These are phyloP conservation scores for Didymella segeticola DNA, from an alignment of 2,329 filamentous ascomycete genomes.

Conservation along the genomic window DNA sequence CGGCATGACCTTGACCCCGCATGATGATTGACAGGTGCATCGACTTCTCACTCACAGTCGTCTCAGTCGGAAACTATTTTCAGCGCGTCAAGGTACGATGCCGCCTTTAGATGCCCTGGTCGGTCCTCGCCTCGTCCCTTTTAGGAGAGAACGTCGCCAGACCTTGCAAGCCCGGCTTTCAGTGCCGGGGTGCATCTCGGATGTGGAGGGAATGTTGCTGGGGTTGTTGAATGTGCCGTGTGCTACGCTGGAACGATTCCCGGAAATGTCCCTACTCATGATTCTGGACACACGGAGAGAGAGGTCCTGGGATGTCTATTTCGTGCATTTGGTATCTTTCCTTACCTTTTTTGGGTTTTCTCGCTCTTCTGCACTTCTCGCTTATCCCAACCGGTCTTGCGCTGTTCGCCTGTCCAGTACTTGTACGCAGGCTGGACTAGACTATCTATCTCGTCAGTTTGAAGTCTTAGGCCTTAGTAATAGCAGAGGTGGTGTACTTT, in stretches of 20 bases:
- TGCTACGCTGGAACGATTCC: not conserved
- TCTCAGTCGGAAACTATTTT: slow-evolving; percentile 1
- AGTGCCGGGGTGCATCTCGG: not conserved
- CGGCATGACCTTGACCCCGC: slow-evolving; percentile 2
- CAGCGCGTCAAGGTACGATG: not conserved
- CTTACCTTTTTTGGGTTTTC: not conserved
- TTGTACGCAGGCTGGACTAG: not conserved
- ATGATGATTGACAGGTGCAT: not conserved
- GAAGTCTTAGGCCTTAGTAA: not conserved
- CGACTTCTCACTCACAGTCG: not conserved
- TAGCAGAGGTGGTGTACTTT: not conserved
- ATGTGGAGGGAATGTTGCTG: not conserved
- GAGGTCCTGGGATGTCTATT: not conserved
- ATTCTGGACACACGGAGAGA: not conserved
- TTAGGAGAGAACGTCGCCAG: not conserved
- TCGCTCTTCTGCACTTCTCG: not conserved
- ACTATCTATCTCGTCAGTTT: not conserved
- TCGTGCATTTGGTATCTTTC: not conserved
- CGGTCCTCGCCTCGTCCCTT: slow-evolving; percentile 7
- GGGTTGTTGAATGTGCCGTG: not conserved
- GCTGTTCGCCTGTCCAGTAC: slow-evolving; percentile 1
- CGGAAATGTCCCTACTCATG: no score
- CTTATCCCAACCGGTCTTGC: not conserved
- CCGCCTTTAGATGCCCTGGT: slow-evolving; percentile 13
- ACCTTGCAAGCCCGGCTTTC: not conserved